Percentiles rank a stretch among this genome's conserved stretches.
Evolutionary conservation across 345 rosid genomes (phyloP).

Genomic region (Sisymbrium irio): DNA sequence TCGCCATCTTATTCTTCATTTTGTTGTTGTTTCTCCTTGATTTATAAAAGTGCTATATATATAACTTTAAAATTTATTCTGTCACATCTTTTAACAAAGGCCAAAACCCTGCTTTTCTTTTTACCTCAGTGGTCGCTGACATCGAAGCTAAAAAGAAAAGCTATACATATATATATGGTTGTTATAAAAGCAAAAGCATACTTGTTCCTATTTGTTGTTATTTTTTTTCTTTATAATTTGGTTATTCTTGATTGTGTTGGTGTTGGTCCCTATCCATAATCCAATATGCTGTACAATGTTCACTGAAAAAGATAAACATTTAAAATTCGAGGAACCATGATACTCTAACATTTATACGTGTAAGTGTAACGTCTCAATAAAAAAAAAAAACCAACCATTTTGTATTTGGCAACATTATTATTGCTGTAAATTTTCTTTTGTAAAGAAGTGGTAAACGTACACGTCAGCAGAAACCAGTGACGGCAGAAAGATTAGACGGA

Average conservation of each 20-base stretch:
- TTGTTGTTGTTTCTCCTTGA: not conserved
- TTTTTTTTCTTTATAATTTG: not conserved
- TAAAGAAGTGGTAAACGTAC: conserved; percentile 17
- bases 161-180: conserved; percentile 7
- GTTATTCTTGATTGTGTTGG: not conserved
- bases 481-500: conserved; percentile 21
- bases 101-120: conserved; percentile 36
- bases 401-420: not conserved
- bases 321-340: not conserved
- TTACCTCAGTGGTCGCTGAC: conserved; percentile 39
- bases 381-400: not conserved
- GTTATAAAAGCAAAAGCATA: conserved; percentile 31
- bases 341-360: not conserved
- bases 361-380: not conserved
- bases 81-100: conserved; percentile 42
- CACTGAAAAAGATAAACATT: conserved; percentile 5
- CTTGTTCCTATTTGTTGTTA: not conserved
- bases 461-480: conserved; percentile 17
- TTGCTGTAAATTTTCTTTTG: no score
- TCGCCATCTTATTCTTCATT: not conserved
- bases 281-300: not conserved
- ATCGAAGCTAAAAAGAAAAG: conserved; percentile 34
- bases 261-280: conserved; percentile 11
- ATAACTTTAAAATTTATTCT: not conserved
- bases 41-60: not conserved